Evolutionary conservation across 371 early-diverging fungal species (phyloP).

Genomic region (Caulochytrium protostelioides): DNA sequence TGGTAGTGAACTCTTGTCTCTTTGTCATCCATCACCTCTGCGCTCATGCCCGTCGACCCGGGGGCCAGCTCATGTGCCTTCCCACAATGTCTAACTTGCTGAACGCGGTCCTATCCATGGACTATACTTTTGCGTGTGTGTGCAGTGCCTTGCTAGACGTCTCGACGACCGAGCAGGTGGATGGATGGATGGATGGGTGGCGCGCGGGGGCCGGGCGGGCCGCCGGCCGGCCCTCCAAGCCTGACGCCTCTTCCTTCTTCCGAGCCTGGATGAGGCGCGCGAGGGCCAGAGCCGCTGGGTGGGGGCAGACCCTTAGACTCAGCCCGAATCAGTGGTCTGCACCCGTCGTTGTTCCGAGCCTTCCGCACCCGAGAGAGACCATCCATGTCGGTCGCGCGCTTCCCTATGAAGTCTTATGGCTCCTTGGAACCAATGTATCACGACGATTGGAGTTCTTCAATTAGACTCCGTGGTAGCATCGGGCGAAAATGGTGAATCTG

Average conservation of each 20-base stretch:
- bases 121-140: too few relatives aligned
- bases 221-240: background rate
- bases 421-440: too few relatives aligned
- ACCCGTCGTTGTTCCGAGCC: constrained; percentile 2
- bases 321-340: too few relatives aligned
- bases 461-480: too few relatives aligned
- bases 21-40: background rate
- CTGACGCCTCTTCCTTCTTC: background rate
- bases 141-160: too few relatives aligned
- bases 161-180: too few relatives aligned
- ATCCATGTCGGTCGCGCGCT: background rate
- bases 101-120: background rate
- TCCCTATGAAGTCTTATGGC: too few relatives aligned
- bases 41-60: background rate
- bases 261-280: background rate
- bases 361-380: background rate
- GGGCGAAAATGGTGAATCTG: too few relatives aligned
- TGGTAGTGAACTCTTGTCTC: background rate
- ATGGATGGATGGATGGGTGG: constrained; percentile 1
- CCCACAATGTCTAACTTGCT: background rate
- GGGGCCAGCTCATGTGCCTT: background rate
- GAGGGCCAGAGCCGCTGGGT: too few relatives aligned
- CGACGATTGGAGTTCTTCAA: too few relatives aligned
- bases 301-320: too few relatives aligned
- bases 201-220: constrained; percentile 1